A percentile compares a stretch with the other conserved stretches of the same genome.
These are phyloP conservation scores for Barnettozyma sucrosica DNA, from an alignment of 805 yeast species.

Conservation along the genomic window DNA sequence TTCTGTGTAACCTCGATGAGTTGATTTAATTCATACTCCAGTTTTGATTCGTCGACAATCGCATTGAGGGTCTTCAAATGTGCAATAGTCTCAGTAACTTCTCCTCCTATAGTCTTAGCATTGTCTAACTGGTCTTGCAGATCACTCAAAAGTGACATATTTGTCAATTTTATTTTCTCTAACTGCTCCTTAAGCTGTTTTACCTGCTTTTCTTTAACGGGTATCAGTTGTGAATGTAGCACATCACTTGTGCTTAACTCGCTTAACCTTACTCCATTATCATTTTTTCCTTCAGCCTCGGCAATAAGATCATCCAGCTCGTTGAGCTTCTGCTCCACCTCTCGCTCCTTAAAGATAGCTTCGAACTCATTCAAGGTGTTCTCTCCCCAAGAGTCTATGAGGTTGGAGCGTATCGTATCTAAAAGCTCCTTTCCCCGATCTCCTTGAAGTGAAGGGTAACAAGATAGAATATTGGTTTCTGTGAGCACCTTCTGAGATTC, in stretches of 20 bases:
- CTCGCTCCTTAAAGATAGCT: constrained; percentile 42
- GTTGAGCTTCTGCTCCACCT: constrained; percentile 35
- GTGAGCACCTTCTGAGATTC: constrained; percentile 45
- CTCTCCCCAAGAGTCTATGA: constrained; percentile 40
- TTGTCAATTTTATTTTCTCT: constrained; percentile 10
- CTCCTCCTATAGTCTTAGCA: constrained; percentile 9
- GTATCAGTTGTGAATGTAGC: constrained; percentile 21
- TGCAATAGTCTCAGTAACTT: constrained; percentile 8
- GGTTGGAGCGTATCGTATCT: constrained; percentile 41
- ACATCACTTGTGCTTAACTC: constrained; percentile 18
- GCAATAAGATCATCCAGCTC: constrained; percentile 41
- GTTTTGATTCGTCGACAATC: constrained; percentile 6
- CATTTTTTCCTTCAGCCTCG: constrained; percentile 25
- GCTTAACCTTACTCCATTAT: constrained; percentile 1
- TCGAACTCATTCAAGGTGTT: constrained; percentile 43
- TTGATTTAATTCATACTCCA: constrained; percentile 10
- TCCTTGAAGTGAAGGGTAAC: constrained; percentile 46
- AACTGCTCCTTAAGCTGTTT: constrained; percentile 13
- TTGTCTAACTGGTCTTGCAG: constrained; percentile 11
- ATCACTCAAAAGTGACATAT: constrained; percentile 12
- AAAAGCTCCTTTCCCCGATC: constrained; percentile 37
- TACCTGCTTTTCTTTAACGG: constrained; percentile 20
- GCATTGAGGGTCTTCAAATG: constrained; percentile 11
- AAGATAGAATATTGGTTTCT: constrained; percentile 40
- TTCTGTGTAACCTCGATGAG: constrained; percentile 11